Evolutionary conservation across 176 grass and related monocot genomes (phyloP), one percentile per base, ranked within the genome.

Genomic region (Luzula sylvatica): DNA sequence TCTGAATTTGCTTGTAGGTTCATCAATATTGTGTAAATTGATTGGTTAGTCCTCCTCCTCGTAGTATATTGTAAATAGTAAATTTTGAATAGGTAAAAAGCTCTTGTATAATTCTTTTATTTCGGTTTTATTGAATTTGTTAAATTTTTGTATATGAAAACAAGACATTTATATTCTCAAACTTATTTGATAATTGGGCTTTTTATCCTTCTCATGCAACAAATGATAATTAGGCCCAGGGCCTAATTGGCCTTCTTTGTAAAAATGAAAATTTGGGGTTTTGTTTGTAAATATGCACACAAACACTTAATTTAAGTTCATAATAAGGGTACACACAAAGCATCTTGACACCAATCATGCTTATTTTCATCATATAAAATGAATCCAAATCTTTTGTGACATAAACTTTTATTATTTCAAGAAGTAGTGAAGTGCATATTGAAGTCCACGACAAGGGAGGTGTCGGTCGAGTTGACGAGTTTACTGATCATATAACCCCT

Each of bases 401-500:
- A n/a, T n/a, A n/a, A n/a, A n/a, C n/a, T n/a, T n/a, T n/a, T n/a
- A n/a, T n/a, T n/a, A n/a, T n/a, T n/a, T n/a, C n/a, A n/a, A n/a
- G n/a, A n/a, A n/a, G n/a, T n/a, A n/a, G n/a, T n/a, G 54, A 75
- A 65, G 59, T 72, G 71, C 59, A 75, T 67, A 47, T 75, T 65
- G 57, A 86, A 80, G 14, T 75, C 76, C 47, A 80, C 82, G 47
- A 80, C 71, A 58, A 80, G 27, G 44, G 76, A 16, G 17, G 55
- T 53, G 53, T 23, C 47, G 12, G 28, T 75, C 41, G 53, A 80
- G 6, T 52, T 67, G 12, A 80, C 19, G 0, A 86, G 71, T 19
- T 26, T 64, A 71, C 76, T 76, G 67, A 7, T 55, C 29, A 80
- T 30, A 71, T 86, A 86, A 23, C 82, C 82, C 9, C 82, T 56